Conservation (phyloP, 2,329 filamentous ascomycete genomes). For the Fusarium floridanum region DNA sequence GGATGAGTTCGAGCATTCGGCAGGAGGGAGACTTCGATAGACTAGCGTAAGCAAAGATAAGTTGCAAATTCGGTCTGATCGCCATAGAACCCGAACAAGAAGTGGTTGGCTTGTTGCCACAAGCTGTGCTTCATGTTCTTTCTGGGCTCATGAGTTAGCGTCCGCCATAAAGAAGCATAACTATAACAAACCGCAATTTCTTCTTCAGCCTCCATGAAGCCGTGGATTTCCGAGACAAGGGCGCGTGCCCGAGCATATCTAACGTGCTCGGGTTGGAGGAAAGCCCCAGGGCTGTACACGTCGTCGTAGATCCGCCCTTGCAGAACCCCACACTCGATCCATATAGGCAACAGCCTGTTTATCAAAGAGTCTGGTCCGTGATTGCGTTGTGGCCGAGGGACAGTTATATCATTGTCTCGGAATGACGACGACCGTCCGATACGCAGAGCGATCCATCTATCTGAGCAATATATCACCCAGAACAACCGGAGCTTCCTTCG, state of each 20-base stretch:
- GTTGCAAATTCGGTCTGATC: slow-evolving; percentile 32
- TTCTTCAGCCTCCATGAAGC: background rate
- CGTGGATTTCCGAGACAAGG: slow-evolving; percentile 20
- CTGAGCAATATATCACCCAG: slow-evolving; percentile 43
- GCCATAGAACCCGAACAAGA: background rate
- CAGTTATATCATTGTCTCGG: slow-evolving; percentile 45
- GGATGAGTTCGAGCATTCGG: slow-evolving; percentile 12
- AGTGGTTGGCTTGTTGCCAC: background rate
- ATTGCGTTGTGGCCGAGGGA: slow-evolving; percentile 16
- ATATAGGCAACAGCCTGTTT: slow-evolving; percentile 10
- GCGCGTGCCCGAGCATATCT: slow-evolving; percentile 29
- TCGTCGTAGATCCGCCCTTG: slow-evolving; percentile 47
- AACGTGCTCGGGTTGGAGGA: slow-evolving; percentile 34
- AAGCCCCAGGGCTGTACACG: slow-evolving; percentile 45
- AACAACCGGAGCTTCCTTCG: slow-evolving; percentile 37
- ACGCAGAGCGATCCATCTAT: slow-evolving; percentile 44
- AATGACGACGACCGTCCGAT: slow-evolving; percentile 44
- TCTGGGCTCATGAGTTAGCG: background rate
- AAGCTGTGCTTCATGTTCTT: background rate
- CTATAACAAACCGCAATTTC: background rate
- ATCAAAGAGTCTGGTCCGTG: background rate
- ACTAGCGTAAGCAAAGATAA: slow-evolving; percentile 44
- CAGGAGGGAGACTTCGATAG: slow-evolving; percentile 41
- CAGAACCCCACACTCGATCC: slow-evolving; percentile 30
- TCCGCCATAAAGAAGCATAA: background rate